Conservation (phyloP, 495 filamentous ascomycete species). For the Parmelia sp. region DNA sequence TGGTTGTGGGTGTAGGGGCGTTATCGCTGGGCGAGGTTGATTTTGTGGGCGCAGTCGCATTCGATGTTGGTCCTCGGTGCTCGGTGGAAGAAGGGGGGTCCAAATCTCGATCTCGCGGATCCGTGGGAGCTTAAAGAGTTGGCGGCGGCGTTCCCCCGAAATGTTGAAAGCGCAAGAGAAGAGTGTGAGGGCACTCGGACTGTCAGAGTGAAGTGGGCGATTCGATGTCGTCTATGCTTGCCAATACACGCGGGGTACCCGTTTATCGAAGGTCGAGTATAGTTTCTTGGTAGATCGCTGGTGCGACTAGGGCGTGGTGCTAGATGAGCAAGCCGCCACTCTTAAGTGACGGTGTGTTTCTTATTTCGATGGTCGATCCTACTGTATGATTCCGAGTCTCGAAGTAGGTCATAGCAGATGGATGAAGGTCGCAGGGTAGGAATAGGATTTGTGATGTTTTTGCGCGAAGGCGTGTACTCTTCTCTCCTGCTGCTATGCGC, state of each 20-base stretch:
- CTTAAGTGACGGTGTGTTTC: slow-evolving; percentile 2
- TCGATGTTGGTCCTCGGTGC: slow-evolving; percentile 12
- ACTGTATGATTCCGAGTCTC: neutral
- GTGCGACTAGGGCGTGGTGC: slow-evolving; percentile 11
- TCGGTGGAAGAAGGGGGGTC: slow-evolving; percentile 4
- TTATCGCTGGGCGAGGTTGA: slow-evolving; percentile 2
- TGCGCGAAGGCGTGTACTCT: neutral
- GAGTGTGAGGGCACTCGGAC: neutral
- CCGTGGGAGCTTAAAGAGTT: neutral
- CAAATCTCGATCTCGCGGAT: neutral
- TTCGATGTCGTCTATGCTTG: slow-evolving; percentile 1
- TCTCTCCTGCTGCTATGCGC: neutral
- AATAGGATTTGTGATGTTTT: neutral
- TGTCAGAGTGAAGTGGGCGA: slow-evolving; percentile 1
- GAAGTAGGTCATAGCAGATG: neutral
- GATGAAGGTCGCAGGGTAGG: slow-evolving; percentile 10
- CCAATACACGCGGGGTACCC: slow-evolving; percentile 17
- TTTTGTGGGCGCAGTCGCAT: slow-evolving; percentile 14
- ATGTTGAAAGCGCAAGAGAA: neutral
- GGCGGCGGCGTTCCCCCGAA: neutral
- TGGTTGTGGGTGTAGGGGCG: slow-evolving; percentile 5
- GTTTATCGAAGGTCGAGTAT: slow-evolving; percentile 3
- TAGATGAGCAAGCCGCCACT: slow-evolving; percentile 10
- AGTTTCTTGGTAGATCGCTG: slow-evolving; percentile 7
- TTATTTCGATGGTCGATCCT: slow-evolving; percentile 9